A percentile compares a stretch with the other conserved stretches of the same genome.
These are phyloP conservation scores for Kappamyces sp. DNA, from an alignment of 192 early-diverging fungal species.

Conservation along the genomic window DNA sequence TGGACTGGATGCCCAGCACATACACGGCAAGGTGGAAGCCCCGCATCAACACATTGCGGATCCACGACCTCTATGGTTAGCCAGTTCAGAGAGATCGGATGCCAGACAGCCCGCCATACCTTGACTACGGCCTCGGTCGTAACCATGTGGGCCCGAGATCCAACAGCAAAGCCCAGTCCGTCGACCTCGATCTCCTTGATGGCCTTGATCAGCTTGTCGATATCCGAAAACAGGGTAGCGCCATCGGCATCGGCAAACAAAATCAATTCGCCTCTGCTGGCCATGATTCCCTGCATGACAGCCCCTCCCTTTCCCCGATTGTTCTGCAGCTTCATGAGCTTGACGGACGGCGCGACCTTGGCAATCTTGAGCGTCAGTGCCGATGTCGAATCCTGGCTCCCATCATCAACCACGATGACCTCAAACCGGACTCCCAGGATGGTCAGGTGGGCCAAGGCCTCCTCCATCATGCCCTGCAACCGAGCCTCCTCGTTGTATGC, in stretches of 20 bases:
- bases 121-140: constrained; percentile 76
- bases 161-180: constrained; percentile 69
- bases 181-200: constrained; percentile 35
- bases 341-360: constrained; percentile 36
- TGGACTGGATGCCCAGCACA: constrained; percentile 76
- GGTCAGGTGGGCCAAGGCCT: constrained; percentile 62
- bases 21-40: constrained; percentile 89
- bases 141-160: constrained; percentile 89
- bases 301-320: constrained; percentile 10
- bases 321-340: constrained; percentile 10
- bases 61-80: constrained; percentile 66
- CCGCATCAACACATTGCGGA: constrained; percentile 91
- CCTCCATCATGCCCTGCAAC: constrained; percentile 78
- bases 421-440: constrained; percentile 61
- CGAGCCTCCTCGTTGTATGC: constrained; percentile 87
- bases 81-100: neutral
- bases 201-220: constrained; percentile 50
- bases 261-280: constrained; percentile 63
- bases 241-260: constrained; percentile 97
- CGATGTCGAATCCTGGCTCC: constrained; percentile 71
- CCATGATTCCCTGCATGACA: constrained; percentile 69
- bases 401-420: constrained; percentile 90
- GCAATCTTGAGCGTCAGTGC: constrained; percentile 63
- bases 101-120: constrained; percentile 34
- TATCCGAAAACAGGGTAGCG: constrained; percentile 85